Base-by-base conservation (phyloP, 2,329 filamentous ascomycete species). In the Fusarium torreyae region DNA sequence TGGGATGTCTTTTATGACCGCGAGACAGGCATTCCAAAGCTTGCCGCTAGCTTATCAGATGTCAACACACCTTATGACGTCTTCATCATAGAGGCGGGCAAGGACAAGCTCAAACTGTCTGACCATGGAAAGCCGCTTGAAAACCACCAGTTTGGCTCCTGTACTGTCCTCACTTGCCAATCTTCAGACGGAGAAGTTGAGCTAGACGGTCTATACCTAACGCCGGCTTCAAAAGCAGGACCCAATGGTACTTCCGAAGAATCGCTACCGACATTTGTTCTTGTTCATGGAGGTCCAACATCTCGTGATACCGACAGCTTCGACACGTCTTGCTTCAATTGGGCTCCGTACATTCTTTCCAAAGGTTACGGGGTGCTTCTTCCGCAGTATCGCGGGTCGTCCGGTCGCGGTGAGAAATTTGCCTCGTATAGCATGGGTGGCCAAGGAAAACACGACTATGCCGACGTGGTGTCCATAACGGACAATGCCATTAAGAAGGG, bases 321-420 rank as follows among this genome's bases (percentile, higher is more conserved):
- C 57, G 72, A 79, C 39, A 45, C 69, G 5, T n/a, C 65, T 0
- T 42, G 39, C 31, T 71, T 69, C 38, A 71, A 70, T 42, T 79
- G 75, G 74, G 64, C 73, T 1, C 75, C 78, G 3, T 74, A 74
- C 17, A 66, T 81, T 11, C 73, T 82, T 5, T 57, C 74, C 7
- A 70, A 73, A 10, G 80, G 81, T n/a, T 81, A 80, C 40, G 77
- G 73, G 1, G 52, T 82, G n/a, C 71, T 83, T 6, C 67, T 76
- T 3, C 74, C 77, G 1, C 79, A 82, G 55, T 83, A 82, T 48
- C 78, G 80, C 14, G 81, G 81, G 24, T 75, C 76, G 20, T 71
- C 58, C 14, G 76, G 75, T 0, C 75, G 75, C 1, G 79, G 81
- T 1, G 70, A 79, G 26, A 56, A 63, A 3, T 82, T 78, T 39